Conservation (phyloP, 768 basidiomycete species). For the Macrolepiota fuliginosa region DNA sequence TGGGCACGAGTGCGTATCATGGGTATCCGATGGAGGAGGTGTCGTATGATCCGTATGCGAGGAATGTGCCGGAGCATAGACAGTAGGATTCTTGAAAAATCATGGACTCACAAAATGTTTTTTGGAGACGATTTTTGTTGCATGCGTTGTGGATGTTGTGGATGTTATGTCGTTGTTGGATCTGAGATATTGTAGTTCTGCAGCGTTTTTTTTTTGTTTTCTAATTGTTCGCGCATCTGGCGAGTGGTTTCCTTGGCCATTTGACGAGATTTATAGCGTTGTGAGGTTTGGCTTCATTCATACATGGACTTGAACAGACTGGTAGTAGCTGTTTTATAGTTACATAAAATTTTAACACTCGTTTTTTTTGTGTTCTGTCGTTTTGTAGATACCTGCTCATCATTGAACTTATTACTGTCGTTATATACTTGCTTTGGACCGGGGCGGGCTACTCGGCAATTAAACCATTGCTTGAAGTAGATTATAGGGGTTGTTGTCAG, state of each 20-base stretch:
- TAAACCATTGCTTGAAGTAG: too few relatives aligned
- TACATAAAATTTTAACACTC: background rate
- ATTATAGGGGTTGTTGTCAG: too few relatives aligned
- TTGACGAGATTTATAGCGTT: background rate
- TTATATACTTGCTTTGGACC: background rate
- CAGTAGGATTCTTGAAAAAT: background rate
- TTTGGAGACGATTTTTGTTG: background rate
- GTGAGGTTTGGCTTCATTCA: background rate
- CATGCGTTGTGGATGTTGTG: background rate
- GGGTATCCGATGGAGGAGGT: constrained; percentile 3
- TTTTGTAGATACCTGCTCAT: background rate
- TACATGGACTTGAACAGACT: background rate
- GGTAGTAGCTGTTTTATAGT: background rate
- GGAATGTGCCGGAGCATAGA: constrained; percentile 13
- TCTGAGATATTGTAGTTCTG: background rate
- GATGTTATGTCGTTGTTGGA: background rate
- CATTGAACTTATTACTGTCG: background rate
- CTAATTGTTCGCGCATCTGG: background rate
- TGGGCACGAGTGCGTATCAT: constrained; percentile 10
- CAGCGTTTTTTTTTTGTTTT: background rate
- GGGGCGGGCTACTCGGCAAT: background rate
- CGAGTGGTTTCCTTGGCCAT: too few relatives aligned
- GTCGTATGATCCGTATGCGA: constrained; percentile 34
- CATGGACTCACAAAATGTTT: background rate
- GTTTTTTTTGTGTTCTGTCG: background rate